Conservation (phyloP, 2,329 filamentous ascomycete species). For the Xylariaceae sp. region DNA sequence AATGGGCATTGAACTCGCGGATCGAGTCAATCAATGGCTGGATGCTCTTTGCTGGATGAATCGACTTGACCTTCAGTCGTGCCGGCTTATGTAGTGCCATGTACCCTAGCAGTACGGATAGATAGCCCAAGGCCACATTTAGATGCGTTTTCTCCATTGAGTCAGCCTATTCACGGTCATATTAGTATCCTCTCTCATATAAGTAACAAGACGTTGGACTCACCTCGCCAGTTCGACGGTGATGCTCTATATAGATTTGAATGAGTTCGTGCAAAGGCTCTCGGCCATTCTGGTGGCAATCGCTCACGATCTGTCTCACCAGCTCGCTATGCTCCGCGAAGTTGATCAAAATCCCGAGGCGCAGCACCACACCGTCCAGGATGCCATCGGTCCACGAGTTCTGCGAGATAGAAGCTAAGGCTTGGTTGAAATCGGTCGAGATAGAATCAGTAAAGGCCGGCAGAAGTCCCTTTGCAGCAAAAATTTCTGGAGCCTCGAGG, state of each 20-base stretch:
- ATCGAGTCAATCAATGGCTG: conserved; percentile 48
- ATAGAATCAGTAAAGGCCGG: conserved; percentile 46
- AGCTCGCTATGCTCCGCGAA: conserved; percentile 71
- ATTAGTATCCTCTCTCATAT: conserved; percentile 16
- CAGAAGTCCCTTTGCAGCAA: conserved; percentile 59
- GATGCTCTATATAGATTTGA: conserved; percentile 63
- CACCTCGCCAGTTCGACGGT: conserved; percentile 65
- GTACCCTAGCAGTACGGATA: conserved; percentile 80
- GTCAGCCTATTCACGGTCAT: conserved; percentile 49
- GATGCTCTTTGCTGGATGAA: conserved; percentile 42
- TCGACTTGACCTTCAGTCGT: conserved; percentile 39
- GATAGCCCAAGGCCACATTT: conserved; percentile 81
- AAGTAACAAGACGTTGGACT: conserved; percentile 31
- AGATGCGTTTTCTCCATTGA: conserved; percentile 71
- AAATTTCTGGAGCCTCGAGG: conserved; percentile 61
- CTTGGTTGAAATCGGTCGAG: conserved; percentile 46
- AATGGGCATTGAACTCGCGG: conserved; percentile 51
- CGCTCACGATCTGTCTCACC: conserved; percentile 51
- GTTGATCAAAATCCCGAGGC: conserved; percentile 82
- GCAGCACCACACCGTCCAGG: conserved; percentile 70
- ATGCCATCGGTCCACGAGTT: conserved; percentile 46
- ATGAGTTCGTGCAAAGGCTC: conserved; percentile 57
- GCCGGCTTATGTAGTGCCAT: conserved; percentile 58
- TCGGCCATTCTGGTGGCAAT: conserved; percentile 32
- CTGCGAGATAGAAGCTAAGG: conserved; percentile 45